phyloP scores from a whole-genome alignment of 2,329 filamentous ascomycete species.

The Aspergillus nomiae region DNA sequence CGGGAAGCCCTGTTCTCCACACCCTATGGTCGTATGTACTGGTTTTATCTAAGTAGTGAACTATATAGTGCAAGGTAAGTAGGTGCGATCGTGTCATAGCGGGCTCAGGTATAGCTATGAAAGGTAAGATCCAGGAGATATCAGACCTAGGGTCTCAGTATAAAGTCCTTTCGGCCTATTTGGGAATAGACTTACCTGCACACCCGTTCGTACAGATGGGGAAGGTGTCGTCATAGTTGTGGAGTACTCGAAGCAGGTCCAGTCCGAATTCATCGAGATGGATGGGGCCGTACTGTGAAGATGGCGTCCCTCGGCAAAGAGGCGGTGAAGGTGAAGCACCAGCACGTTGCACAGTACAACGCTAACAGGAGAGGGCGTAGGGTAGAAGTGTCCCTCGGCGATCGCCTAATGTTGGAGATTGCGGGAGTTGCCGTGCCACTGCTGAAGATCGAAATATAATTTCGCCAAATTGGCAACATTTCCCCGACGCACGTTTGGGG shows the following conservation, averaged over 20 bases:
- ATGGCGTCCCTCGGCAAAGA: constrained; percentile 48
- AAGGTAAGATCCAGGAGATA: too few relatives aligned
- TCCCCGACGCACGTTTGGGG: too few relatives aligned
- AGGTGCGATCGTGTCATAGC: too few relatives aligned
- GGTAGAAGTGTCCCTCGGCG: constrained; percentile 41
- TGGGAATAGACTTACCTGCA: too few relatives aligned
- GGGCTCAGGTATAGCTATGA: too few relatives aligned
- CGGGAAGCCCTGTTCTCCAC: too few relatives aligned
- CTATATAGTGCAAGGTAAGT: too few relatives aligned
- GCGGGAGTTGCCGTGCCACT: constrained; percentile 48
- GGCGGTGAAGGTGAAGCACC: constrained; percentile 56
- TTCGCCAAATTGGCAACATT: constrained; percentile 30
- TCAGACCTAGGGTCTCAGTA: too few relatives aligned
- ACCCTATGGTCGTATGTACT: too few relatives aligned
- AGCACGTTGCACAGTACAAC: constrained; percentile 51
- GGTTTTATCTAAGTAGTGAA: too few relatives aligned
- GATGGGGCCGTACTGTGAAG: constrained; percentile 45
- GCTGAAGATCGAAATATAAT: constrained; percentile 45
- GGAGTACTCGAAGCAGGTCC: constrained; percentile 48
- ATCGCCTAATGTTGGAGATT: constrained; percentile 44
- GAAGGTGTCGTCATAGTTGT: constrained; percentile 49
- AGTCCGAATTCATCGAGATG: constrained; percentile 48
- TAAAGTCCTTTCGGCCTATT: too few relatives aligned
- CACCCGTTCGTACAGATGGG: too few relatives aligned
- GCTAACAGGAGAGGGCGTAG: constrained; percentile 49